Conservation (phyloP, 177 flowering plant species). For the Telopea speciosissima region DNA sequence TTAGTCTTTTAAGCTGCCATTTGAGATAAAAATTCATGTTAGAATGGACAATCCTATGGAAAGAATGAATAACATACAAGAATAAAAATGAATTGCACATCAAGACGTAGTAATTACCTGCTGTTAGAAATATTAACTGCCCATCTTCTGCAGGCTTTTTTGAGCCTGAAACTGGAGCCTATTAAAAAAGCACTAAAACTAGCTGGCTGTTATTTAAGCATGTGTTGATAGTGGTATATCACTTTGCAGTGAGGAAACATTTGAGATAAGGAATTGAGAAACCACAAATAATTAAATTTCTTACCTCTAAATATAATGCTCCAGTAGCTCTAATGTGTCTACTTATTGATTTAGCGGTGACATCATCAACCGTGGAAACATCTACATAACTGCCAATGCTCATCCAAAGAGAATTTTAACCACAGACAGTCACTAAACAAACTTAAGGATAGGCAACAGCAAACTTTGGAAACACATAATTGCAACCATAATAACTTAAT, state of each 20-base stretch:
- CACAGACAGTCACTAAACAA: neutral
- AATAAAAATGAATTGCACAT: neutral
- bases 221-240: neutral
- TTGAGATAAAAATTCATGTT: neutral
- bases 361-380: constrained; percentile 84
- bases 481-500: neutral
- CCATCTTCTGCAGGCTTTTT: constrained; percentile 99
- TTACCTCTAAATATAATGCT: constrained; percentile 84
- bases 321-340: constrained; percentile 62
- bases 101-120: constrained; percentile 38
- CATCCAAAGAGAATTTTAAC: constrained; percentile 2
- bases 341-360: constrained; percentile 62
- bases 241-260: neutral
- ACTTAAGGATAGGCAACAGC: neutral
- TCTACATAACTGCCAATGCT: constrained; percentile 69
- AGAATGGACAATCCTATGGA: neutral
- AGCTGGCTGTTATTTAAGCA: constrained; percentile 2
- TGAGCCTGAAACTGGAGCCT: constrained; percentile 99
- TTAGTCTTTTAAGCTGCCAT: neutral
- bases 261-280: neutral
- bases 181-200: constrained; percentile 18
- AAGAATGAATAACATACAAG: neutral
- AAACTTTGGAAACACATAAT: neutral
- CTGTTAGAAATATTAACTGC: constrained; percentile 84
- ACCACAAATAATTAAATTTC: neutral